A percentile compares a stretch with the other conserved stretches of the same genome.
phyloP scores from a whole-genome alignment of 1,139 yeast species.

The Taphrina flavorubra region DNA sequence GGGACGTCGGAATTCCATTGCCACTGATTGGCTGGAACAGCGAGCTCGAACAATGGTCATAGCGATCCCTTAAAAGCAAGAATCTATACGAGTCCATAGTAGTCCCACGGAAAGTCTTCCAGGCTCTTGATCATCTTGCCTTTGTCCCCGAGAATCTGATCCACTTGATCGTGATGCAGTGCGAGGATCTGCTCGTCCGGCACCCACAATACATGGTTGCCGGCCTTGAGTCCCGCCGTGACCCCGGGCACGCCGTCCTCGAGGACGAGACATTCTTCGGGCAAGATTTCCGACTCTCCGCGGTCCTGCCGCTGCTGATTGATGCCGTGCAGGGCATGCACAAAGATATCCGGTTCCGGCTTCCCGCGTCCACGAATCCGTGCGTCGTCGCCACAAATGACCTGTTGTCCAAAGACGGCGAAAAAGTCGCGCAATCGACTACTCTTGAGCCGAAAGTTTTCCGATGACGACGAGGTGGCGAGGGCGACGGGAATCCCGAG shows the following conservation, averaged over 20 bases:
- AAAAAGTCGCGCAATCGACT: conserved; percentile 65
- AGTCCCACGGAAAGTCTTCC: conserved; percentile 26
- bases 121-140: conserved; percentile 19
- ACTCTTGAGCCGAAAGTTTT: conserved; percentile 71
- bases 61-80: neutral
- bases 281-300: conserved; percentile 57
- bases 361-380: conserved; percentile 85
- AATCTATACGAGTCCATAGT: conserved; percentile 12
- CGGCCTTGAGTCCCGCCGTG: conserved; percentile 77
- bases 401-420: conserved; percentile 59
- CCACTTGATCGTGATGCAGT: conserved; percentile 56
- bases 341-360: conserved; percentile 93
- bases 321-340: conserved; percentile 71
- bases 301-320: conserved; percentile 57
- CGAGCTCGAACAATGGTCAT: conserved; percentile 18
- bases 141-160: conserved; percentile 56
- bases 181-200: conserved; percentile 77
- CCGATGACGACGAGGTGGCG: conserved; percentile 80
- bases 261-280: conserved; percentile 83
- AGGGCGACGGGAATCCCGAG: conserved; percentile 77
- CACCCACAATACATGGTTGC: conserved; percentile 88
- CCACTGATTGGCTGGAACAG: conserved; percentile 24
- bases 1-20: conserved; percentile 14
- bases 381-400: conserved; percentile 86
- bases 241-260: conserved; percentile 96